Conservation (phyloP, 176 grass and related monocot genomes). For the Oryza officinalis region DNA sequence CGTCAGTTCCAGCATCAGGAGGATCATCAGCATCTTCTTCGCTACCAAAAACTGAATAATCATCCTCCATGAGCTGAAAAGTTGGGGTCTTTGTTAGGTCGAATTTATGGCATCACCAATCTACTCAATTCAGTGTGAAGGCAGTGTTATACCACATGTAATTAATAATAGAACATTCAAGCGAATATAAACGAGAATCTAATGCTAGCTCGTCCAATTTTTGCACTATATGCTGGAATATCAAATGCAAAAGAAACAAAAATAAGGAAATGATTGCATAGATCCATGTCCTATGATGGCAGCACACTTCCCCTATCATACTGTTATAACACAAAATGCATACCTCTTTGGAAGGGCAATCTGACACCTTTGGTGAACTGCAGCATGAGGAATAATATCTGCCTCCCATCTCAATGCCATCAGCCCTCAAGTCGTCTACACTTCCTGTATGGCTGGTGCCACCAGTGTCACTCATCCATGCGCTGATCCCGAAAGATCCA, state of each 20-base stretch:
- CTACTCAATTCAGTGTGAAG: neutral
- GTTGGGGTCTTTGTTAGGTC: conserved; percentile 20
- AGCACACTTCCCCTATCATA: neutral
- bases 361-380: conserved; percentile 77
- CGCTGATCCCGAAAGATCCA: conserved; percentile 85
- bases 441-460: conserved; percentile 83
- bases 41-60: conserved; percentile 66
- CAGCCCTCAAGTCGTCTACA: conserved; percentile 60
- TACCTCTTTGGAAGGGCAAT: conserved; percentile 88
- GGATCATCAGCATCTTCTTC: conserved; percentile 79
- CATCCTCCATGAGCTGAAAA: conserved; percentile 67
- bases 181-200: neutral
- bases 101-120: neutral
- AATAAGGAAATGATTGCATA: neutral
- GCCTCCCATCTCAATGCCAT: conserved; percentile 47
- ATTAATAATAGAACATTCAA: neutral
- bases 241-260: neutral
- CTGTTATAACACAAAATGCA: neutral
- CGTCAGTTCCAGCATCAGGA: conserved; percentile 66
- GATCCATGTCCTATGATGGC: neutral
- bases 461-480: conserved; percentile 67
- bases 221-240: neutral
- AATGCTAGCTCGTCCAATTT: neutral
- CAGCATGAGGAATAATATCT: conserved; percentile 65
- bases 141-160: neutral